Evolutionary conservation across 768 basidiomycete species (phyloP), one percentile per base, ranked within the genome.

Genomic region (Rhizopogon vesiculosus): DNA sequence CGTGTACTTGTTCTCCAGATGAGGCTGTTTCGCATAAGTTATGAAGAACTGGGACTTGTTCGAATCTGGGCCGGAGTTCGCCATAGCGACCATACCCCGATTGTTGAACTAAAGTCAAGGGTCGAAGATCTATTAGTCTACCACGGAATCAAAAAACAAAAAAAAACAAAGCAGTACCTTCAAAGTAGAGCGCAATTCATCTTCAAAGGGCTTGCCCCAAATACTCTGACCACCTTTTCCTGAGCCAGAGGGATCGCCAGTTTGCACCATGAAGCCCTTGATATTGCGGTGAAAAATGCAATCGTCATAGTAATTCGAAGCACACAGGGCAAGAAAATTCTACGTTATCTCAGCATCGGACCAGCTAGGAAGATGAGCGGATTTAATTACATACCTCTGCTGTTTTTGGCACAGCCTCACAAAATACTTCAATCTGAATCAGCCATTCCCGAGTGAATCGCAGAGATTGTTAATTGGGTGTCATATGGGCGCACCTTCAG

Each of bases 221-320:
- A 98, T 90, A 64, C 91, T 94, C 73, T 98, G 93, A 12, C 97
- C 97, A 40, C 92, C 94, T 71, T 98, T 99, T 28, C 97, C 97
- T 28, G 91, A 83, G 22, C 93, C 92, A 9, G 83, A 77, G 13
- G 91, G 91, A 69, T 96, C 93, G 42, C 92, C 93, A 0, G 93
- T 91, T 64, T 99, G 97, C 8, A 89, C 76, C 89, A 99, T 99
- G 75, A 99, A 99, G 19, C 86, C 87, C 62, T 86, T 93, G 76
- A 99, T 98, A 68, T 93, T 98, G 42, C 94, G 82, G 69, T 98
- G 95, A 66, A 95, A 98, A 16, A 94, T 71, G 64, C 85, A 91
- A 53, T 79, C 78, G 69, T 97, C 81, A 70, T 91, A 98, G 64
- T 86, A 87, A 31, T 86, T 87, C 7, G 93, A 89, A 16, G 93